Evolutionary conservation across 73 alveolate genomes (phyloP).

Genomic region (Paramecium tetraurelia): DNA sequence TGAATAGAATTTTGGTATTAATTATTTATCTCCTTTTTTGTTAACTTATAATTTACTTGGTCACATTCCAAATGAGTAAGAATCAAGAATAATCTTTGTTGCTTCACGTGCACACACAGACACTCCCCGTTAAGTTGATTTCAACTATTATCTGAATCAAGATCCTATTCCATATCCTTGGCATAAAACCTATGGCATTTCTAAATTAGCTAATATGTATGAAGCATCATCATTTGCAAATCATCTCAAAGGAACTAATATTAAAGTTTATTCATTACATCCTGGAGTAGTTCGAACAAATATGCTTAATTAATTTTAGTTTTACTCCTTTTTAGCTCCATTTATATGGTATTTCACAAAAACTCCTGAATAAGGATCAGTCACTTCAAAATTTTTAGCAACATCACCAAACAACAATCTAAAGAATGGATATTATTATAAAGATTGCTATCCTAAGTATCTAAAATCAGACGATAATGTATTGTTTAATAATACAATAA

Average conservation of each 20-base stretch:
- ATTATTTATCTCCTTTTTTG: conserved; percentile 65
- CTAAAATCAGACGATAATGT: background rate
- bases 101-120: conserved; percentile 66
- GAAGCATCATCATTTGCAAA: conserved; percentile 59
- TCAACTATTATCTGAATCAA: conserved; percentile 48
- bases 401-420: background rate
- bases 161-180: conserved; percentile 41
- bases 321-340: background rate
- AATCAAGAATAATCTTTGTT: conserved; percentile 69
- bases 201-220: conserved; percentile 51
- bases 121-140: conserved; percentile 24
- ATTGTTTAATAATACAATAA: background rate
- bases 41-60: conserved; percentile 62
- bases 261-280: conserved; percentile 64
- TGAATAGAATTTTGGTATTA: conserved; percentile 60
- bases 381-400: background rate
- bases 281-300: conserved; percentile 70
- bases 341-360: background rate
- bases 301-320: background rate
- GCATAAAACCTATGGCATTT: background rate
- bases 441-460: background rate
- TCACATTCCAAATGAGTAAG: conserved; percentile 44
- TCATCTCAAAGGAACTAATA: conserved; percentile 59
- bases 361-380: conserved; percentile 13
- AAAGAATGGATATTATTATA: conserved; percentile 5